A percentile compares a stretch with the other conserved stretches of the same genome.
Conservation (phyloP, 352 stramenopile species). For the Globisporangium carolinianum region DNA sequence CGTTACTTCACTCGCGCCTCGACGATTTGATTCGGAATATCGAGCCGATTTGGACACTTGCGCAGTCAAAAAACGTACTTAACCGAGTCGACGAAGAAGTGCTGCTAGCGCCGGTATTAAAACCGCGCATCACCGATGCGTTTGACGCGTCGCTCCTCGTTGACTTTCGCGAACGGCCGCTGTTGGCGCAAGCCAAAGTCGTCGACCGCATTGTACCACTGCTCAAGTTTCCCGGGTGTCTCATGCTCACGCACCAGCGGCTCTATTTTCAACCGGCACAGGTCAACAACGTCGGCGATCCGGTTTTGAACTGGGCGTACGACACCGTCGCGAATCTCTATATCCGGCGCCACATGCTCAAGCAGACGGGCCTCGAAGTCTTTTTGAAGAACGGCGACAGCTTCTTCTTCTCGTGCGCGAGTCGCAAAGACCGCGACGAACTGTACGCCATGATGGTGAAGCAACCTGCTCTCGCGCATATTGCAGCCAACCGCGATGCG, state of each 20-base stretch:
- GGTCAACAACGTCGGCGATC: slow-evolving; percentile 89
- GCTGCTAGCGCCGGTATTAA: slow-evolving; percentile 69
- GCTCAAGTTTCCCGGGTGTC: slow-evolving; percentile 85
- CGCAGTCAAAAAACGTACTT: slow-evolving; percentile 56
- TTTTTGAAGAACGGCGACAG: slow-evolving; percentile 64
- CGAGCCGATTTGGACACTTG: slow-evolving; percentile 52
- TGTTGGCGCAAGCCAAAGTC: slow-evolving; percentile 63
- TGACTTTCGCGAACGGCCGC: slow-evolving; percentile 84
- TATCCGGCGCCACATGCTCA: slow-evolving; percentile 85
- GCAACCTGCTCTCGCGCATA: slow-evolving; percentile 56
- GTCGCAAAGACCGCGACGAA: slow-evolving; percentile 41
- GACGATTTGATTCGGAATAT: slow-evolving; percentile 75
- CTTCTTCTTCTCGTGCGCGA: slow-evolving; percentile 82
- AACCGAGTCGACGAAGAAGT: slow-evolving; percentile 85
- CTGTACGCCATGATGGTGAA: slow-evolving; percentile 82
- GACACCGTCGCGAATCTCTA: slow-evolving; percentile 67
- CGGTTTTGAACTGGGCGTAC: slow-evolving; percentile 83
- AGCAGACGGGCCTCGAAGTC: slow-evolving; percentile 85
- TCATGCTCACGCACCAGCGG: slow-evolving; percentile 79
- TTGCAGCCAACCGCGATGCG: slow-evolving; percentile 54
- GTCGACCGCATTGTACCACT: slow-evolving; percentile 89
- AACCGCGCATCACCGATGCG: slow-evolving; percentile 54
- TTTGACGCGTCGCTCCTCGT: slow-evolving; percentile 88
- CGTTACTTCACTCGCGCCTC: slow-evolving; percentile 78
- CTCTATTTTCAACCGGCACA: slow-evolving; percentile 91